A percentile compares a stretch with the other conserved stretches of the same genome.
phyloP scores from a whole-genome alignment of 2,329 filamentous ascomycete genomes.

The Calonectria crousiana region DNA sequence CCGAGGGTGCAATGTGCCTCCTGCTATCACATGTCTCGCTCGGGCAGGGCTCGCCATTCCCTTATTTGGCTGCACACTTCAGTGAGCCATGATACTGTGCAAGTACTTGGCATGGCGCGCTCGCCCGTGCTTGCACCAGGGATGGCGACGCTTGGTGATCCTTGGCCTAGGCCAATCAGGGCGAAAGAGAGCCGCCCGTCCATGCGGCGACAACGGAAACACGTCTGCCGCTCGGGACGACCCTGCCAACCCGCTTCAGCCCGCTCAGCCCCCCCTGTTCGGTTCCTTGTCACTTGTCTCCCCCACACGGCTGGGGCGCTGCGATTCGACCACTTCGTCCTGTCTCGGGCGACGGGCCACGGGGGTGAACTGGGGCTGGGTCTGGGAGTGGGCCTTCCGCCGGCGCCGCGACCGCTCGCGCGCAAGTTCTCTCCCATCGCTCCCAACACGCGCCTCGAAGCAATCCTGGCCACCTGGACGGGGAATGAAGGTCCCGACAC shows the following conservation, averaged over 20 bases:
- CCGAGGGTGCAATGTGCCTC: background rate
- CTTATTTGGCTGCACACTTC: slow-evolving; percentile 3
- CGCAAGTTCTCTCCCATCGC: slow-evolving; percentile 10
- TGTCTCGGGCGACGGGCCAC: slow-evolving; percentile 27
- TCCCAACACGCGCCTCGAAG: slow-evolving; percentile 26
- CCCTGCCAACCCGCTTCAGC: slow-evolving; percentile 40
- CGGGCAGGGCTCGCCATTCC: background rate
- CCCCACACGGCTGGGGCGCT: slow-evolving; percentile 39
- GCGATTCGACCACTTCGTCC: slow-evolving; percentile 35
- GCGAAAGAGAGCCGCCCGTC: slow-evolving; percentile 21
- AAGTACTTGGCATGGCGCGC: slow-evolving; percentile 27
- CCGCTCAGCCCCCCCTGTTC: slow-evolving; percentile 38
- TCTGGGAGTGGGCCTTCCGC: slow-evolving; percentile 17
- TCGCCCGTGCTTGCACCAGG: slow-evolving; percentile 30
- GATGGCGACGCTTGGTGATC: slow-evolving; percentile 34
- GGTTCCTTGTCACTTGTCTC: slow-evolving; percentile 42
- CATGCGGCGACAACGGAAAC: slow-evolving; percentile 48
- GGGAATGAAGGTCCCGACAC: slow-evolving; percentile 12
- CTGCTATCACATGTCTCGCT: background rate
- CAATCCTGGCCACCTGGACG: slow-evolving; percentile 11
- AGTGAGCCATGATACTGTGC: background rate
- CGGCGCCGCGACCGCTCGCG: slow-evolving; percentile 17
- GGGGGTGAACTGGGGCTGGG: slow-evolving; percentile 24
- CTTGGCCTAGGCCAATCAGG: slow-evolving; percentile 39
- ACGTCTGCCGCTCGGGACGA: slow-evolving; percentile 44